Evolutionary conservation across 108 stramenopile species (phyloP), one percentile per base, ranked within the genome.

Genomic region (Pseudonitzschia pungens): DNA sequence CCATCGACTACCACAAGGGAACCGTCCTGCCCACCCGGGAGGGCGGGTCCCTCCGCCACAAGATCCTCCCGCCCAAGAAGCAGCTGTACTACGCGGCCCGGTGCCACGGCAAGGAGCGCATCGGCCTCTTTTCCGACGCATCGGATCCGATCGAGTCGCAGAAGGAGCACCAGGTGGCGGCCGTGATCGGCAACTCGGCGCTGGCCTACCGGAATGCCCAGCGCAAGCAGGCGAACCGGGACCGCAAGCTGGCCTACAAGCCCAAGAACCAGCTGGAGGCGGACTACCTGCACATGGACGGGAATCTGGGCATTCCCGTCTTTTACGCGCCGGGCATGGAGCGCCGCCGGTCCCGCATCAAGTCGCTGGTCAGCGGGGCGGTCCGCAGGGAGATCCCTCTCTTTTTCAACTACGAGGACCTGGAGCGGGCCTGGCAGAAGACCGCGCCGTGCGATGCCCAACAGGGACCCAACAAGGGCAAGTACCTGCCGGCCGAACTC

Each of bases 401-500:
- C 48, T 94, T 88, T 67, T 92, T 94, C 69, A 92, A 91, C 11
- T 92, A 94, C 57, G 89, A 92, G 68, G 93, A 94, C 75, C 79
- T 94, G 68, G 36, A 85, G 74, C 73, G 75, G 11, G 85, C 89
- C 62, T 94, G 92, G 92, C 44, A 63, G 7, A 69, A 58, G 29
- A 86, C 91, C 75, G 67, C 81, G 56, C 54, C 41, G 20, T n/a
- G 18, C 22, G 68, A 54, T 20, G 52, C 62, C n/a, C n/a, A n/a
- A n/a, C n/a, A n/a, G n/a, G n/a, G n/a, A n/a, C n/a, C n/a, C 70
- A 28, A 72, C 43, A 59, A 43, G 40, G 28, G 40, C 29, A 44
- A 29, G 28, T 62, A 59, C 53, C 73, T 90, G 42, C 89, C 93
- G 1, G 81, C 74, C 41, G 64, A 73, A 57, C 89, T 89, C 10